Evolutionary conservation across 2,329 filamentous ascomycete species (phyloP).

Genomic region (Fusarium redolens): DNA sequence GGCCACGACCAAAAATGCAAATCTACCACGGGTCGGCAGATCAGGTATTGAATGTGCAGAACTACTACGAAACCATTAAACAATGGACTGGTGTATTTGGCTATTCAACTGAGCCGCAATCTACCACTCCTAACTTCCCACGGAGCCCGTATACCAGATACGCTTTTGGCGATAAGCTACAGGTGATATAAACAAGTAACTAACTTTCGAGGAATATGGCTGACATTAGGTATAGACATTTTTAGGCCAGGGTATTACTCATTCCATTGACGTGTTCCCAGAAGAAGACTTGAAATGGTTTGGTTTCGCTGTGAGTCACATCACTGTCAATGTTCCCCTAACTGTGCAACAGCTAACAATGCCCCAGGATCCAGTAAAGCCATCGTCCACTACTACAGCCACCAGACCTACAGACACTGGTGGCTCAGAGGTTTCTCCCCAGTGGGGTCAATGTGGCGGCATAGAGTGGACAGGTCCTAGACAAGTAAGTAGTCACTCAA

Average conservation of each 20-base stretch:
- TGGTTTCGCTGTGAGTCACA: conserved; percentile 15
- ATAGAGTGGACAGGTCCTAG: conserved; percentile 20
- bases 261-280: conserved; percentile 34
- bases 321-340: accelerated
- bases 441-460: conserved; percentile 38
- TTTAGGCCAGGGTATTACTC: conserved; percentile 27
- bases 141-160: conserved; percentile 53
- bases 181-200: neutral
- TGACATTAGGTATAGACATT: conserved; percentile 16
- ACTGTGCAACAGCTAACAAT: neutral
- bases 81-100: conserved; percentile 66
- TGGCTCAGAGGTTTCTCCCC: conserved; percentile 13
- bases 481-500: neutral
- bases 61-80: conserved; percentile 68
- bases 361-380: neutral
- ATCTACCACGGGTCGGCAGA: conserved; percentile 68
- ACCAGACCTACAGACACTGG: conserved; percentile 10
- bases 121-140: conserved; percentile 49
- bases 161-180: conserved; percentile 51
- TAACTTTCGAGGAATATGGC: accelerated
- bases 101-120: conserved; percentile 47
- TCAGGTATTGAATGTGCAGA: conserved; percentile 60
- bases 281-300: conserved; percentile 38
- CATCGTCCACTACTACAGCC: neutral
- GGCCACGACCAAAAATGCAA: conserved; percentile 66